These are phyloP conservation scores for Juglanconis sp. DNA, from an alignment of 2,329 filamentous ascomycete genomes.

Conservation along the genomic window DNA sequence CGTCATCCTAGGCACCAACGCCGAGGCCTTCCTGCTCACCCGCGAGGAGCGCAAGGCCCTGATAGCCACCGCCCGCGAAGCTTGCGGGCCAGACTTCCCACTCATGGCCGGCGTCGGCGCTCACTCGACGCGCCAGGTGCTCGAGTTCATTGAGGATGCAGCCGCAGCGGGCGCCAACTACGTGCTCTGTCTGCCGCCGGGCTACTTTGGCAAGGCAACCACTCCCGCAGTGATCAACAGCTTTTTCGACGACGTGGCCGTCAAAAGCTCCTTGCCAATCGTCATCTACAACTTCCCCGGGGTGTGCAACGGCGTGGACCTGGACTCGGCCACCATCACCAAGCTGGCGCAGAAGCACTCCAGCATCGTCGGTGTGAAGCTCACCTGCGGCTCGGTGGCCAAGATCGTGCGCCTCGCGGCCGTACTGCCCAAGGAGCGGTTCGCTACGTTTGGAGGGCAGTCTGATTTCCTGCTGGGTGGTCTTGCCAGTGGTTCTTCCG, in stretches of 20 bases:
- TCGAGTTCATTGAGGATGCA: slow-evolving; percentile 58
- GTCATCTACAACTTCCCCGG: slow-evolving; percentile 68
- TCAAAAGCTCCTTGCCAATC: slow-evolving; percentile 51
- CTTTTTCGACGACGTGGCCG: slow-evolving; percentile 58
- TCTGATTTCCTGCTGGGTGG: slow-evolving; percentile 67
- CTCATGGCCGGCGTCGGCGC: slow-evolving; percentile 63
- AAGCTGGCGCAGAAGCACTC: slow-evolving; percentile 44
- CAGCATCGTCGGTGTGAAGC: slow-evolving; percentile 62
- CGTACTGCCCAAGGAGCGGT: slow-evolving; percentile 49
- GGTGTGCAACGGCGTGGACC: slow-evolving; percentile 65
- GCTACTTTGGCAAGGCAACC: slow-evolving; percentile 64
- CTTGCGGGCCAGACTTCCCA: slow-evolving; percentile 51
- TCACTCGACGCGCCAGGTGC: slow-evolving; percentile 62
- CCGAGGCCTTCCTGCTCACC: slow-evolving; percentile 32
- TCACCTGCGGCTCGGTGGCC: slow-evolving; percentile 69
- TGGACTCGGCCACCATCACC: slow-evolving; percentile 62
- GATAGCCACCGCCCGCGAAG: slow-evolving; percentile 51
- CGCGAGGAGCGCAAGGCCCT: slow-evolving; percentile 37
- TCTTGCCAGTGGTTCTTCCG: slow-evolving; percentile 54
- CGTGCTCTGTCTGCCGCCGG: slow-evolving; percentile 58
- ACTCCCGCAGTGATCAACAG: slow-evolving; percentile 53
- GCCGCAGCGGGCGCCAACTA: slow-evolving; percentile 59
- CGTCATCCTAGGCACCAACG: slow-evolving; percentile 32
- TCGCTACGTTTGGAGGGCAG: slow-evolving; percentile 70
- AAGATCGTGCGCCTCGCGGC: slow-evolving; percentile 56